phyloP scores from a whole-genome alignment of 371 early-diverging fungal species.

The Rhizomucor pusillus region DNA sequence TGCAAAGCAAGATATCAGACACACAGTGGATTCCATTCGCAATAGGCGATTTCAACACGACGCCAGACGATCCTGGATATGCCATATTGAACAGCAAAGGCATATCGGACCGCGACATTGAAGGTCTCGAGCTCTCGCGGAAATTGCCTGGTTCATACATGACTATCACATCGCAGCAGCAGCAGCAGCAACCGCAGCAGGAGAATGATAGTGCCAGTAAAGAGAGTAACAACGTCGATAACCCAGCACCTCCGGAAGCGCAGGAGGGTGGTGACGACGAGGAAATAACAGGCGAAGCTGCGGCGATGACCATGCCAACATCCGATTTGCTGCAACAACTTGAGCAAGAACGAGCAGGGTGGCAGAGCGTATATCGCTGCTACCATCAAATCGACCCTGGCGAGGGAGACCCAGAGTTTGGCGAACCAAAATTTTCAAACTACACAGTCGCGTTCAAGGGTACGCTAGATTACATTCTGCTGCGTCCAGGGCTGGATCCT shows the following conservation, averaged over 20 bases:
- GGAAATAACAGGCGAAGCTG: background rate
- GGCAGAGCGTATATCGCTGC: constrained; percentile 34
- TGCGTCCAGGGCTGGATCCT: constrained; percentile 16
- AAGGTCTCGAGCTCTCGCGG: constrained; percentile 28
- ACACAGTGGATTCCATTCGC: constrained; percentile 25
- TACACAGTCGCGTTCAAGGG: constrained; percentile 52
- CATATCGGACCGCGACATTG: constrained; percentile 15
- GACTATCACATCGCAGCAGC: background rate
- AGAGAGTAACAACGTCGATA: no score
- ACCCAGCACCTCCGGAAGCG: background rate
- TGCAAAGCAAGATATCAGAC: background rate
- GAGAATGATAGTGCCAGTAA: no score
- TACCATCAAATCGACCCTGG: constrained; percentile 17
- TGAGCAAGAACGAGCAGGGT: constrained; percentile 15
- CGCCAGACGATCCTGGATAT: constrained; percentile 51
- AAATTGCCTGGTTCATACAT: constrained; percentile 4
- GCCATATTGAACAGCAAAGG: constrained; percentile 14
- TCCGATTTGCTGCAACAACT: constrained; percentile 14
- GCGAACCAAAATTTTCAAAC: constrained; percentile 56
- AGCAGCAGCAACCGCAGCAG: no score
- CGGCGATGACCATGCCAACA: constrained; percentile 4
- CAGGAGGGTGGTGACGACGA: constrained; percentile 5
- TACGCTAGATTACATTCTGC: constrained; percentile 54
- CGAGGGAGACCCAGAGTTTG: constrained; percentile 11
- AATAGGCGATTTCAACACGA: constrained; percentile 54